These are phyloP conservation scores for Liriodendron chinense DNA, from an alignment of 164 flowering plant species.

Conservation along the genomic window DNA sequence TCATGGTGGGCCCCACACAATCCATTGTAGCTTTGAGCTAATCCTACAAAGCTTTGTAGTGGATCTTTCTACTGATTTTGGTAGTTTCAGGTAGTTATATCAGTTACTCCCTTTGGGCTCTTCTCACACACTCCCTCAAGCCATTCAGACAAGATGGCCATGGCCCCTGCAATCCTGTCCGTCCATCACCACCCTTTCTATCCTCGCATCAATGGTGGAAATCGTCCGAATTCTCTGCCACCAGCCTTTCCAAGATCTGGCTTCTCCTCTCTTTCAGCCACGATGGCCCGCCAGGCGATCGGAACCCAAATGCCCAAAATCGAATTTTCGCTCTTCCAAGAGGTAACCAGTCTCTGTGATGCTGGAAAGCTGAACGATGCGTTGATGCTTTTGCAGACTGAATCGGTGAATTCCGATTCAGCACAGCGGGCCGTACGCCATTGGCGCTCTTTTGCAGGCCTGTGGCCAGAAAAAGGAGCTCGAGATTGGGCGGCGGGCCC, in stretches of 20 bases:
- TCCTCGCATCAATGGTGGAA: not conserved
- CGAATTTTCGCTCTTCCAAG: constrained; percentile 2
- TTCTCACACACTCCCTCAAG: not conserved
- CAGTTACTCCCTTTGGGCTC: not conserved
- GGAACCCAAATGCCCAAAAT: not conserved
- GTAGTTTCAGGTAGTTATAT: not conserved
- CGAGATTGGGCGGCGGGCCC: constrained; percentile 44
- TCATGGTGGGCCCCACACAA: too few species aligned
- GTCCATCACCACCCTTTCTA: not conserved
- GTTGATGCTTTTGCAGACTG: constrained; percentile 21
- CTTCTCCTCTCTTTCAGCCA: not conserved
- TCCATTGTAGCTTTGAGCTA: too few species aligned
- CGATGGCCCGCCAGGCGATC: not conserved
- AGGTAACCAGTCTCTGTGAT: constrained; percentile 29
- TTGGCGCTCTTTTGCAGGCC: constrained; percentile 43
- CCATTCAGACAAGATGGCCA: constrained; percentile 7
- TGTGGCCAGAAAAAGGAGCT: constrained; percentile 49
- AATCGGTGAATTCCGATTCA: constrained; percentile 2
- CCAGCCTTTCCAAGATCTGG: not conserved
- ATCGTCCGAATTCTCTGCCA: not conserved
- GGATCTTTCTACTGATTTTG: not conserved
- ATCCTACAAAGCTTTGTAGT: too few species aligned
- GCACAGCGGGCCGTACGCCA: constrained; percentile 24
- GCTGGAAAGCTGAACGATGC: constrained; percentile 36
- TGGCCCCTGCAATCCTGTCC: not conserved